Evolutionary conservation across 75 land plant species (phyloP).

Genomic region (Gnetum montanum): DNA sequence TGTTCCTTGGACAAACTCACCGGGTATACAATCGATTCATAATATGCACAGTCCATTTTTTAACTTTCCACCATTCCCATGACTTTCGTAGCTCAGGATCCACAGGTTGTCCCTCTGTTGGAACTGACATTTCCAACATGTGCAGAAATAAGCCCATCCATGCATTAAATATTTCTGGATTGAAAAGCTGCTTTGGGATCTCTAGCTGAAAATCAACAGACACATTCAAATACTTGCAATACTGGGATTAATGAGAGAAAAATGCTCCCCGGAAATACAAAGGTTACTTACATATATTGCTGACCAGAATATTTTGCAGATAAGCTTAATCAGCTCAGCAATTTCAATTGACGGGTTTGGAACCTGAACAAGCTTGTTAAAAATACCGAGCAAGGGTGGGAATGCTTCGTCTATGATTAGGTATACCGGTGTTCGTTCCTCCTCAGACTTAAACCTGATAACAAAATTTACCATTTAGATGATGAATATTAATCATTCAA

Average conservation of each 20-base stretch:
- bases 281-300: constrained; percentile 81
- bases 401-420: constrained; percentile 83
- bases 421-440: constrained; percentile 75
- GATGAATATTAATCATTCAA: background rate
- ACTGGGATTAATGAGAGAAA: constrained; percentile 5
- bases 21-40: constrained; percentile 85
- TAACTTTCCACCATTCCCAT: constrained; percentile 99
- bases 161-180: constrained; percentile 68
- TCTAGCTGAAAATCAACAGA: constrained; percentile 56
- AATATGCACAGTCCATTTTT: constrained; percentile 96
- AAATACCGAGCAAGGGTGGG: constrained; percentile 68
- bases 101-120: constrained; percentile 82
- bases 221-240: background rate
- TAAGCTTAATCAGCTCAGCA: constrained; percentile 89
- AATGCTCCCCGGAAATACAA: background rate
- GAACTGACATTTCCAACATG: constrained; percentile 91
- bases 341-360: constrained; percentile 73
- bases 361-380: constrained; percentile 68
- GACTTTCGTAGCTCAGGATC: constrained; percentile 86
- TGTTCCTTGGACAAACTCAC: no score
- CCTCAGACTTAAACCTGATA: constrained; percentile 90
- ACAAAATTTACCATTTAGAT: background rate
- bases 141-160: constrained; percentile 91
- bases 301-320: constrained; percentile 99
- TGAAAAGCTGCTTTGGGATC: constrained; percentile 81